These are phyloP conservation scores for Xylariaceae sp. DNA, from an alignment of 2,329 filamentous ascomycete genomes.

Conservation along the genomic window DNA sequence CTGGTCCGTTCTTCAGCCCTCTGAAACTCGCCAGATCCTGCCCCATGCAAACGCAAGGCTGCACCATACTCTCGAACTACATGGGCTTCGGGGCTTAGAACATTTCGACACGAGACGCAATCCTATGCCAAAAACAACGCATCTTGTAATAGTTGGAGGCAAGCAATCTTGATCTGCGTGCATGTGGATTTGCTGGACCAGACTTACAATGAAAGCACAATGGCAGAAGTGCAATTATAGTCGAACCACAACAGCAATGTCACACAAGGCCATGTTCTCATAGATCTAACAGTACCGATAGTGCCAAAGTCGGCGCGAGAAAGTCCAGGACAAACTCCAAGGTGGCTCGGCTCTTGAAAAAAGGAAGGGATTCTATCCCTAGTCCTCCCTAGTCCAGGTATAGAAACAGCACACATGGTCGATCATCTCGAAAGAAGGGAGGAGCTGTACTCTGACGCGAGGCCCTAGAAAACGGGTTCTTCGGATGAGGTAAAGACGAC, in stretches of 20 bases:
- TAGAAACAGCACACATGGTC: background rate
- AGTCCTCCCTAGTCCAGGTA: background rate
- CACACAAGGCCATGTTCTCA: background rate
- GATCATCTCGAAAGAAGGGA: background rate
- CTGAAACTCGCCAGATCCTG: background rate
- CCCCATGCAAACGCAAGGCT: background rate
- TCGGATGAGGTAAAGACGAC: constrained; percentile 1
- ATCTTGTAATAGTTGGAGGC: background rate
- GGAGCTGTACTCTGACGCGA: background rate
- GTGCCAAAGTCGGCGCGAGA: too few species aligned
- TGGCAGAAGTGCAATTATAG: background rate
- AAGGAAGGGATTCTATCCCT: background rate
- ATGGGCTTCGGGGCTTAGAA: background rate
- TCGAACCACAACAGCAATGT: background rate
- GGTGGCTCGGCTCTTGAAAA: too few species aligned
- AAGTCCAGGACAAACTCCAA: too few species aligned
- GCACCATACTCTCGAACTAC: background rate
- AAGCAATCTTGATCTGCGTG: background rate
- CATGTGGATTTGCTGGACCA: constrained; percentile 1
- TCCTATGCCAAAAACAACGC: background rate
- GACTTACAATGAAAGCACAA: background rate
- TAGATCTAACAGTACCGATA: background rate
- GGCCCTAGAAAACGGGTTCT: background rate
- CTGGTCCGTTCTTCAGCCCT: background rate
- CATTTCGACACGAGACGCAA: background rate